Conservation (phyloP, 2,329 filamentous ascomycete genomes). For the Fusarium sp. region DNA sequence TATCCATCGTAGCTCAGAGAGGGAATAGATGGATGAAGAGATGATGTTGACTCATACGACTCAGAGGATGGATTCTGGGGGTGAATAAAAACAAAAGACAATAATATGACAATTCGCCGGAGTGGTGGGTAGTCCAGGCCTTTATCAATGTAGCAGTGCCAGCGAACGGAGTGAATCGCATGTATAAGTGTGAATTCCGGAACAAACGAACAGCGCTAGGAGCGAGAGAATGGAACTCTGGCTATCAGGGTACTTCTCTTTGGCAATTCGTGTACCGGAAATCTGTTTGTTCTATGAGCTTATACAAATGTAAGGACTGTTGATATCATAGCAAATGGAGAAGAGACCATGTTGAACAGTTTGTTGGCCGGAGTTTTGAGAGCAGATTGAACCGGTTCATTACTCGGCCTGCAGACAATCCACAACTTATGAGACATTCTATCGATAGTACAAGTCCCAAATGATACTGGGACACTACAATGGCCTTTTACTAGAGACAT, state of each 20-base stretch:
- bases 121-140: neutral
- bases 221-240: neutral
- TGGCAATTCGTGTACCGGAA: neutral
- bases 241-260: neutral
- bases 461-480: constrained; percentile 6
- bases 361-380: neutral
- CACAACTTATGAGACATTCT: neutral
- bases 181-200: neutral
- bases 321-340: neutral
- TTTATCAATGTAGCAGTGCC: constrained; percentile 2
- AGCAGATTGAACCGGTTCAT: neutral
- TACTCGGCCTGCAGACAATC: neutral
- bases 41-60: neutral
- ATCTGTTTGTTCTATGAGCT: neutral
- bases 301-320: neutral
- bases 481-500: neutral
- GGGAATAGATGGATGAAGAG: neutral
- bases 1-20: neutral
- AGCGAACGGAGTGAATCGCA: neutral
- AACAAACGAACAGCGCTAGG: neutral
- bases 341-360: neutral
- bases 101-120: neutral
- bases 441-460: constrained; percentile 4
- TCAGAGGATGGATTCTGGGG: neutral
- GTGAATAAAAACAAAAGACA: neutral